A percentile compares a stretch with the other conserved stretches of the same genome.
phyloP scores from a whole-genome alignment of 306 rosid genomes.

The Morella rubra region DNA sequence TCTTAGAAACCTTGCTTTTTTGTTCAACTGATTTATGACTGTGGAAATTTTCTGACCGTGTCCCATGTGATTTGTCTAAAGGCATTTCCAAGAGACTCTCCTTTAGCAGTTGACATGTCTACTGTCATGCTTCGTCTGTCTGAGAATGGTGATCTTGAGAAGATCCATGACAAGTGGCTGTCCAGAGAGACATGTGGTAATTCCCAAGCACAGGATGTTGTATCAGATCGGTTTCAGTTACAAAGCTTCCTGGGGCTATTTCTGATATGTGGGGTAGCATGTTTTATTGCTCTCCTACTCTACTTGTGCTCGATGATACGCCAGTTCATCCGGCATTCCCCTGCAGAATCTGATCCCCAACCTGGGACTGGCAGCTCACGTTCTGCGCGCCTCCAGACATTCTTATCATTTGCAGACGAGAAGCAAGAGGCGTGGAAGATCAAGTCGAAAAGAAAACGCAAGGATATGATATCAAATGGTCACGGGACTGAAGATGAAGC shows the following conservation, averaged over 20 bases:
- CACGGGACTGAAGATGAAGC: conserved; percentile 1
- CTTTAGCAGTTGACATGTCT: too few species aligned
- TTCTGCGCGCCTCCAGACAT: conserved; percentile 13
- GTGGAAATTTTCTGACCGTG: background rate
- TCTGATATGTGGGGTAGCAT: conserved; percentile 30
- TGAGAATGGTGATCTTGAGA: background rate
- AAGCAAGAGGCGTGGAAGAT: conserved; percentile 24
- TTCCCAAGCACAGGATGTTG: background rate
- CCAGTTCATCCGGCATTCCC: conserved; percentile 29
- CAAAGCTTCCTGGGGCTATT: conserved; percentile 49
- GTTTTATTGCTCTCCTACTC: conserved; percentile 25
- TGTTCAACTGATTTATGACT: background rate
- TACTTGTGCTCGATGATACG: conserved; percentile 19
- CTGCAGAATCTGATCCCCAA: conserved; percentile 16
- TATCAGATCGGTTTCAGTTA: conserved; percentile 35
- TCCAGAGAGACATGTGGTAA: conserved; percentile 32
- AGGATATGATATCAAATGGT: conserved; percentile 16
- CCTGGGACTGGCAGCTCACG: conserved; percentile 1
- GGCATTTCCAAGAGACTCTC: too few species aligned
- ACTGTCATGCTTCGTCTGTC: too few species aligned
- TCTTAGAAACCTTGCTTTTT: background rate
- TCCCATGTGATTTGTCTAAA: background rate
- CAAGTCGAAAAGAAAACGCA: conserved; percentile 42
- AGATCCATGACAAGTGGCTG: conserved; percentile 36
- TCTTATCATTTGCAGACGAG: conserved; percentile 32